A percentile compares a stretch with the other conserved stretches of the same genome.
phyloP scores from a whole-genome alignment of 441 rosid genomes.

The Pelargonium cotyledonis region DNA sequence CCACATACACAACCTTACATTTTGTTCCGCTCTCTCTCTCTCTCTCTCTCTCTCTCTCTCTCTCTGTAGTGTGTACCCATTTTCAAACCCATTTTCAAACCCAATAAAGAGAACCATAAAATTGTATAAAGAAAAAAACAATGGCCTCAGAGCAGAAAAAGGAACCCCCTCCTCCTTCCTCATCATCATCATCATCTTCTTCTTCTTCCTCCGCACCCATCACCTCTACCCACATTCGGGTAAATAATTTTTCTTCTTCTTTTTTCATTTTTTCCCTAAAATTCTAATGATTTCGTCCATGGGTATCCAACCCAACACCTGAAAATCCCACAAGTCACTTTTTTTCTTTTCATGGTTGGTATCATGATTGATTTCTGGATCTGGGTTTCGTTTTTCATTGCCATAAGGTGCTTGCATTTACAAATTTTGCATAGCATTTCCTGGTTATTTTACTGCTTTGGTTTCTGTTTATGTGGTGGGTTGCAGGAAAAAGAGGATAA shows the following conservation, averaged over 20 bases:
- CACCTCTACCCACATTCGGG: conserved; percentile 18
- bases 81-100: not conserved
- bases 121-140: not conserved
- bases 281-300: not conserved
- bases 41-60: no score
- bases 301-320: not conserved
- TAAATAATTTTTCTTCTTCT: not conserved
- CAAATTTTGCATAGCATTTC: conserved; percentile 12
- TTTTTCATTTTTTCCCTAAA: not conserved
- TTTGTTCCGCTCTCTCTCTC: no score
- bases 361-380: conserved; percentile 5
- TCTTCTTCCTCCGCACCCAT: conserved; percentile 17
- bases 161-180: conserved; percentile 19
- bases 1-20: no score
- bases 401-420: conserved; percentile 12
- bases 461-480: conserved; percentile 20
- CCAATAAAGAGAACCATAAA: not conserved
- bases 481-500: conserved; percentile 58
- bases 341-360: not conserved
- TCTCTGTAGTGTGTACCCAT: not conserved
- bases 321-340: not conserved
- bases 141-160: conserved; percentile 28
- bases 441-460: not conserved
- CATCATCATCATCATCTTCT: not conserved
- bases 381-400: conserved; percentile 17